Evolutionary conservation across 2,329 filamentous ascomycete genomes (phyloP).

Genomic region (Botrytis aclada): DNA sequence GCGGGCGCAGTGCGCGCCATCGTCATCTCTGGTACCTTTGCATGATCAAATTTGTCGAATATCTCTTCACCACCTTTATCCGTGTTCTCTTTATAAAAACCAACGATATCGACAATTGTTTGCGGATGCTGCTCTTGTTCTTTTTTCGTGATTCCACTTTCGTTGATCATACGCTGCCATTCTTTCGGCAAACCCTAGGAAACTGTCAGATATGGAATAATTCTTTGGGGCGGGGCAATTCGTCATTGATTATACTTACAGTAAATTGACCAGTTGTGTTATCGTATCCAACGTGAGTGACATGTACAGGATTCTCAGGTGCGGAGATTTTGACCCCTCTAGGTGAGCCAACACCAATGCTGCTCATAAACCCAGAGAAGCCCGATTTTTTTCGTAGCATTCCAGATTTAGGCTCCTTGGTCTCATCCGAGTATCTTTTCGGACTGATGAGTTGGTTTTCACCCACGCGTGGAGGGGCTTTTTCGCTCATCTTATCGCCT

Average conservation of each 20-base stretch:
- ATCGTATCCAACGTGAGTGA: slow-evolving; percentile 97
- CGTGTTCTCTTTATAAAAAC: slow-evolving; percentile 94
- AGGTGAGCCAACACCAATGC: slow-evolving; percentile 73
- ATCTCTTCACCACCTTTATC: slow-evolving; percentile 73
- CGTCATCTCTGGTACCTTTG: slow-evolving; percentile 57
- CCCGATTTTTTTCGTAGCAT: slow-evolving; percentile 79
- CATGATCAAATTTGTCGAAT: slow-evolving; percentile 95
- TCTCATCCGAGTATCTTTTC: slow-evolving; percentile 80
- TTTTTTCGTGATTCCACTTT: slow-evolving; percentile 93
- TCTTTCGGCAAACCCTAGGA: slow-evolving; percentile 86
- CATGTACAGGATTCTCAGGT: slow-evolving; percentile 94
- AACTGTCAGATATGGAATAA: not conserved
- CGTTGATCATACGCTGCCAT: slow-evolving; percentile 94
- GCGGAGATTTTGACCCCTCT: slow-evolving; percentile 94
- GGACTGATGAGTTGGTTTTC: slow-evolving; percentile 51
- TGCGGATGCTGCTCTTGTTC: slow-evolving; percentile 95
- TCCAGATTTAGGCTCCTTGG: slow-evolving; percentile 57
- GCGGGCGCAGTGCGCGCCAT: slow-evolving; percentile 37
- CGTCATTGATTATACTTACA: slow-evolving; percentile 45
- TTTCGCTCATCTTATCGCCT: slow-evolving; percentile 49
- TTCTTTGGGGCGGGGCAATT: not conserved
- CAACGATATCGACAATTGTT: slow-evolving; percentile 91
- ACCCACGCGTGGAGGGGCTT: slow-evolving; percentile 42
- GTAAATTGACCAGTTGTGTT: slow-evolving; percentile 96
- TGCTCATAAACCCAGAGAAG: slow-evolving; percentile 84